Evolutionary conservation across 164 flowering plant species (phyloP), one percentile per base, ranked within the genome.

Genomic region (Annona squamosa): DNA sequence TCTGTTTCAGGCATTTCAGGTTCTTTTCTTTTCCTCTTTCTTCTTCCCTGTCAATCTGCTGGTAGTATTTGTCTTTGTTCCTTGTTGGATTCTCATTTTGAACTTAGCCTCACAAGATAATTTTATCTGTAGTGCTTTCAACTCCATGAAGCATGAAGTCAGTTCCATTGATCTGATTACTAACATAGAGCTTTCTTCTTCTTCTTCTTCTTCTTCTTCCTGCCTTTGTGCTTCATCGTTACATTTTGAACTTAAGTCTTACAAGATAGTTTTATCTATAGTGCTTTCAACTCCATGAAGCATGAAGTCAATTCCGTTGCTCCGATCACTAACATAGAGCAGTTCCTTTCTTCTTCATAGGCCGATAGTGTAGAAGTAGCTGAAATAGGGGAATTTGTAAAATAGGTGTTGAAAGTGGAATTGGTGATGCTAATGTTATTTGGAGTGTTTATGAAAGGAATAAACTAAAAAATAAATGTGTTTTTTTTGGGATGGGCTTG

Each of bases 1-100:
- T 80, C 62, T 93, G 46, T 84, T 83, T 70, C 91, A 79, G 78
- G 99, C 99, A 71, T 96, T 96, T 81, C 95, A 96, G 98, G 98
- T 94, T 71, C 68, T 74, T 5, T 45, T 62, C 48, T 73, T 26
- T 2, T 43, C 62, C 5, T 37, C 2, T 67, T 44, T 46, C 13
- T 5, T 37, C 1, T 26, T 1, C 37, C 37, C 37, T 9, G 18
- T 4, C 18, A 52, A 52, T 52, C 59, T 9, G 13, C 59, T 1
- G 59, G 13, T 9, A 52, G 13, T 52, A 16, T 52, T 52, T 52
- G 59, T 10, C 59, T 52, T 16, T 67, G 7, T 67, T 12, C 46
- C 70, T 46, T 59, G 52, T 59, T 44, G 26, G 63, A 16, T 10
- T 47, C 63, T 16, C 37, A 37, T 56, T 19, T 37, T 17, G 7